Evolutionary conservation across 2,329 filamentous ascomycete species (phyloP).

Genomic region (Fusarium sp.): DNA sequence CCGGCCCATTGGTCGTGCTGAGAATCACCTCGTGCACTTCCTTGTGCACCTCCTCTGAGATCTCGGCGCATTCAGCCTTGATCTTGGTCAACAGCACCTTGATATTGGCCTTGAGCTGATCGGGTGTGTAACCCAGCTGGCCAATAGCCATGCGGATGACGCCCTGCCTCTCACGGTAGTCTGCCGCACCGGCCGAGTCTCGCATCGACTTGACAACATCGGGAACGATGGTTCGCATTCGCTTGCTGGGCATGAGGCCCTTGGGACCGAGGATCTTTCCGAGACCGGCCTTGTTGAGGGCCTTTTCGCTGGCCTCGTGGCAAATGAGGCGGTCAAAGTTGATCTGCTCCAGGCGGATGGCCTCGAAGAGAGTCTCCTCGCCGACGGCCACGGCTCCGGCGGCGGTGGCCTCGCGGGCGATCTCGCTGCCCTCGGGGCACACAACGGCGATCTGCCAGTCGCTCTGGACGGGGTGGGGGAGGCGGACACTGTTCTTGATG

Average conservation of each 20-base stretch:
- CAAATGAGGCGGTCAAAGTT: conserved; percentile 92
- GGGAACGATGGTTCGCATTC: conserved; percentile 88
- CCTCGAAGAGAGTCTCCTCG: conserved; percentile 85
- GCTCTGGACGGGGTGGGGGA: conserved; percentile 90
- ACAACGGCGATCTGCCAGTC: conserved; percentile 92
- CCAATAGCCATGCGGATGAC: conserved; percentile 91
- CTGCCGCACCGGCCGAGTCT: conserved; percentile 84
- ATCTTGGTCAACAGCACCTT: conserved; percentile 79
- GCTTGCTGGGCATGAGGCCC: conserved; percentile 91
- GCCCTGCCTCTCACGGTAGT: conserved; percentile 87
- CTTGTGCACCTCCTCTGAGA: conserved; percentile 66
- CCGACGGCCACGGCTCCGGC: conserved; percentile 87
- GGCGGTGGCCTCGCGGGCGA: conserved; percentile 77
- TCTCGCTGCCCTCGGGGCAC: conserved; percentile 81
- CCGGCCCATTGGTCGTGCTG: conserved; percentile 87
- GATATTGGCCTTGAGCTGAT: conserved; percentile 87
- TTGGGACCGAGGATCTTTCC: conserved; percentile 86
- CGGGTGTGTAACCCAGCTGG: conserved; percentile 87
- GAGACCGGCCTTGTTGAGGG: conserved; percentile 82
- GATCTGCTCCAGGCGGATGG: conserved; percentile 78
- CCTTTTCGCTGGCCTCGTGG: conserved; percentile 80
- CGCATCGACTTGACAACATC: conserved; percentile 80
- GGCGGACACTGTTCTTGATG: conserved; percentile 85
- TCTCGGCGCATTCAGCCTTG: conserved; percentile 79
- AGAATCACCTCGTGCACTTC: conserved; percentile 74